Conservation (phyloP, 2,329 filamentous ascomycete genomes). For the Hawksworthiomyces lignivorus region DNA sequence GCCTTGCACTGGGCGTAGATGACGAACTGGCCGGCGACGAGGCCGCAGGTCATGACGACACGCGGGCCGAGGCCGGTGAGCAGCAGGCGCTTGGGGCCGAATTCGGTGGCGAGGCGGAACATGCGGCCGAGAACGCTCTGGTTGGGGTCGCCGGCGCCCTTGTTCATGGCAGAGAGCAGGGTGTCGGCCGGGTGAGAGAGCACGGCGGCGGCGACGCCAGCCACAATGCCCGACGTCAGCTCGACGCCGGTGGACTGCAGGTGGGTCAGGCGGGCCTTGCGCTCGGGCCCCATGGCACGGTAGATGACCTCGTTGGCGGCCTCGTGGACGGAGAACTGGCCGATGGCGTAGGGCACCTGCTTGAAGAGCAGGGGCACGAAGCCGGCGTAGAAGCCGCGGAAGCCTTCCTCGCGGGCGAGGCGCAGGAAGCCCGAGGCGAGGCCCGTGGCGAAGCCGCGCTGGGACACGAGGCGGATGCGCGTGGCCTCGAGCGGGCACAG, state of each 20-base stretch:
- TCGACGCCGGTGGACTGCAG: constrained; percentile 75
- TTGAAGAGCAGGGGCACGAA: constrained; percentile 83
- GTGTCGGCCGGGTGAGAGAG: constrained; percentile 83
- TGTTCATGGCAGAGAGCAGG: constrained; percentile 47
- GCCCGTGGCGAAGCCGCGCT: constrained; percentile 69
- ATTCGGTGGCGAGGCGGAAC: constrained; percentile 44
- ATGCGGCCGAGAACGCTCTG: constrained; percentile 43
- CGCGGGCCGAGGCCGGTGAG: constrained; percentile 41
- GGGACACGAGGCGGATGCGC: constrained; percentile 69
- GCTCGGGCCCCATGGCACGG: constrained; percentile 54
- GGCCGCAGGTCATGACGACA: constrained; percentile 44
- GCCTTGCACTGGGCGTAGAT: constrained; percentile 49
- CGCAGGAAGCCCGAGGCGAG: constrained; percentile 65
- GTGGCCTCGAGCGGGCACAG: constrained; percentile 87
- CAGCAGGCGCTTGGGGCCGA: constrained; percentile 40
- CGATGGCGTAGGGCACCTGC: constrained; percentile 88
- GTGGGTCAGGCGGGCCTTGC: constrained; percentile 60
- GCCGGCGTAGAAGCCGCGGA: constrained; percentile 82
- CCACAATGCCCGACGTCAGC: constrained; percentile 76
- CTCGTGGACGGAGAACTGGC: constrained; percentile 92
- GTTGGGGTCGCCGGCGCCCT: constrained; percentile 40
- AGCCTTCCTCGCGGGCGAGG: constrained; percentile 66
- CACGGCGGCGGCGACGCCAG: constrained; percentile 80
- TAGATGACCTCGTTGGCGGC: constrained; percentile 75
- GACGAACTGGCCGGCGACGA: constrained; percentile 47